Evolutionary conservation across 768 basidiomycete species (phyloP).

Genomic region (Sistotremastrum niveocremeum): DNA sequence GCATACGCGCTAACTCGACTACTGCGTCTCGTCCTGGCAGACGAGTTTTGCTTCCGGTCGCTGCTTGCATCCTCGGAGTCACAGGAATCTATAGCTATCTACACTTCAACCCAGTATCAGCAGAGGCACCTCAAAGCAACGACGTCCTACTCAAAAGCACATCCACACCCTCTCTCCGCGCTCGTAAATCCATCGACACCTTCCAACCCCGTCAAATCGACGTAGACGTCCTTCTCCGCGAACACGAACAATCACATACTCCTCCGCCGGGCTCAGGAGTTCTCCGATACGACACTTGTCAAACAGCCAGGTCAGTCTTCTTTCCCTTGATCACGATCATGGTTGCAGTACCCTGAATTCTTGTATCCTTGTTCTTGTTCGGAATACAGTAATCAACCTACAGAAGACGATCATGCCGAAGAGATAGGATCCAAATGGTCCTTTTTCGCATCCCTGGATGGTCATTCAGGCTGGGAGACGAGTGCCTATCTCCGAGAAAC

Average conservation of each 20-base stretch:
- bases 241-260: constrained; percentile 7
- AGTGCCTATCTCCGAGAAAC: constrained; percentile 19
- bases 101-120: too few species aligned
- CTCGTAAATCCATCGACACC: too few species aligned
- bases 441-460: constrained; percentile 21
- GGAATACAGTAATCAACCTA: constrained; percentile 12
- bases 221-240: background rate
- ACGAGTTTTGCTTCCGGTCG: too few species aligned
- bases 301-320: constrained; percentile 11
- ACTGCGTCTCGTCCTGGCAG: too few species aligned
- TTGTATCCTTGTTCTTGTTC: background rate
- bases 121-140: too few species aligned
- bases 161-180: too few species aligned
- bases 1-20: too few species aligned
- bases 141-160: too few species aligned
- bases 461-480: constrained; percentile 20
- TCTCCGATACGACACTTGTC: constrained; percentile 11
- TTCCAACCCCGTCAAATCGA: too few species aligned
- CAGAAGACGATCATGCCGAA: constrained; percentile 15
- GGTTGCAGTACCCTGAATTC: background rate
- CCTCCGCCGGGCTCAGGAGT: constrained; percentile 6
- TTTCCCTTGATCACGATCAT: background rate
- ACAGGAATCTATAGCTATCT: too few species aligned
- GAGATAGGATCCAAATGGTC: constrained; percentile 17
- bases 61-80: too few species aligned